Conservation (phyloP, 2,329 filamentous ascomycete genomes). For the Penicillium sp. region DNA sequence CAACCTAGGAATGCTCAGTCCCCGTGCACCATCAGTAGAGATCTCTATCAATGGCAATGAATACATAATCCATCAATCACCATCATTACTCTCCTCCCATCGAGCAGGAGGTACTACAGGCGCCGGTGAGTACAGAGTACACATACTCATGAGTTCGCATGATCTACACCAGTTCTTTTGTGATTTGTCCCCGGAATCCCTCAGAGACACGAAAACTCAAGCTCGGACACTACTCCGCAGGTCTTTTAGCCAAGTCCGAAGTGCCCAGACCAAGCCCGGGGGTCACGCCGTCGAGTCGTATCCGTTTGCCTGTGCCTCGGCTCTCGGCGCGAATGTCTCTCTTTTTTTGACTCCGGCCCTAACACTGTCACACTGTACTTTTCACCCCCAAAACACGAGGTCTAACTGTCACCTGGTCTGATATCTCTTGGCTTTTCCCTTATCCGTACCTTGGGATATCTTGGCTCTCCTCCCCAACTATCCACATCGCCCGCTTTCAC, state of each 20-base stretch:
- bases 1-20: conserved; percentile 81
- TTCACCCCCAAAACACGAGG: neutral
- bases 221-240: conserved; percentile 7
- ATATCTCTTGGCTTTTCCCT: conserved; percentile 2
- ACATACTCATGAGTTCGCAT: neutral
- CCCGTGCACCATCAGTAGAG: conserved; percentile 63
- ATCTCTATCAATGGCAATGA: conserved; percentile 68
- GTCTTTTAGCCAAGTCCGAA: neutral
- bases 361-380: neutral
- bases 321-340: conserved; percentile 1
- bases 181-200: conserved; percentile 3
- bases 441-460: neutral
- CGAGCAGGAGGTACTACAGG: conserved; percentile 72
- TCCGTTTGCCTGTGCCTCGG: conserved; percentile 1
- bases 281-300: neutral
- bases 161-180: conserved; percentile 5
- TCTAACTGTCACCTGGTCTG: neutral
- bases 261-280: conserved; percentile 4
- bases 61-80: conserved; percentile 78
- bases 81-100: conserved; percentile 73
- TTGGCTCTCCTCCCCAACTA: neutral
- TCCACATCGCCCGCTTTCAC: neutral
- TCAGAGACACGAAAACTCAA: conserved; percentile 2
- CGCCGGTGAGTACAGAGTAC: conserved; percentile 51
- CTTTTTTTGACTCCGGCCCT: neutral